Percentiles rank a stretch among this genome's conserved stretches.
phyloP scores from a whole-genome alignment of 2,329 filamentous ascomycete species.

The Alternaria consortialis region DNA sequence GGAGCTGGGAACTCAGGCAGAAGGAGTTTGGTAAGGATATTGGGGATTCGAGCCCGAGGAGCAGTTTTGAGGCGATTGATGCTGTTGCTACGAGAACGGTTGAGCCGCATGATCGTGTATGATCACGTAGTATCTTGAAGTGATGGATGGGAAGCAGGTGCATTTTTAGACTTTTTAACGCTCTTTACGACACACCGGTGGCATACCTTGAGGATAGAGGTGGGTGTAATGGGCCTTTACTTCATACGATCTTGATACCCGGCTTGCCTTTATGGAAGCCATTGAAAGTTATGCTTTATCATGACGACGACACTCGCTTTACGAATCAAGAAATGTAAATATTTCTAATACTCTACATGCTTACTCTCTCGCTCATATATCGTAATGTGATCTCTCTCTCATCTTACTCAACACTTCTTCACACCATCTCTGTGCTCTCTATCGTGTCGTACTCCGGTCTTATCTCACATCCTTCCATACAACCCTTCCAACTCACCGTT shows the following conservation, averaged over 20 bases:
- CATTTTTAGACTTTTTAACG: background rate
- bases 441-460: background rate
- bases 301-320: constrained; percentile 7
- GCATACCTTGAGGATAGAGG: background rate
- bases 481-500: background rate
- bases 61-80: constrained; percentile 59
- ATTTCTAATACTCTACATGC: background rate
- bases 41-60: constrained; percentile 39
- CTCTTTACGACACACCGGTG: constrained; percentile 6
- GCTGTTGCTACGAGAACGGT: constrained; percentile 53
- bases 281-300: constrained; percentile 1
- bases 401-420: background rate
- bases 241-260: constrained; percentile 36
- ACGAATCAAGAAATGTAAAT: background rate
- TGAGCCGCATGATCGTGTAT: constrained; percentile 60
- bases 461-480: background rate
- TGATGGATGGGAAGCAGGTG: background rate
- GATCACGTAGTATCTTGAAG: background rate
- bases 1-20: constrained; percentile 65
- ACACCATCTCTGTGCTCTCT: background rate
- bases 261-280: constrained; percentile 3
- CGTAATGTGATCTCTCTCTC: too few relatives aligned
- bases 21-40: constrained; percentile 42
- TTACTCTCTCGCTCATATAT: background rate
- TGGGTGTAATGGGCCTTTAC: constrained; percentile 12